These are phyloP conservation scores for Akanthomyces muscarius DNA, from an alignment of 2,329 filamentous ascomycete species.

Conservation along the genomic window DNA sequence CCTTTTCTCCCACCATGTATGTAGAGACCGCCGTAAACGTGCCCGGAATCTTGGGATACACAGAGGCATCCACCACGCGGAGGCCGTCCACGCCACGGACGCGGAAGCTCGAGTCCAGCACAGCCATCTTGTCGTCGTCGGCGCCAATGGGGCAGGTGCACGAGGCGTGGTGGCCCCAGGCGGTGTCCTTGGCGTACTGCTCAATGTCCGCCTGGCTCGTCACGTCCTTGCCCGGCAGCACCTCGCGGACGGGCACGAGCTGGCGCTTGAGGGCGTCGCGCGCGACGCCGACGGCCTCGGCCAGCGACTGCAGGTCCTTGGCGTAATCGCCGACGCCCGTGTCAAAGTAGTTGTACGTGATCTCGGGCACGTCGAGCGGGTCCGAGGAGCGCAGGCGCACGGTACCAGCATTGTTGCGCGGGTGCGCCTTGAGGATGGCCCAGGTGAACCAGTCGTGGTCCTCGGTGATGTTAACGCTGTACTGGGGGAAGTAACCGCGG, in stretches of 20 bases:
- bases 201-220: slow-evolving; percentile 20
- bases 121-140: slow-evolving; percentile 33
- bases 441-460: slow-evolving; percentile 40
- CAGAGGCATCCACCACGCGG: slow-evolving; percentile 43
- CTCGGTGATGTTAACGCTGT: slow-evolving; percentile 41
- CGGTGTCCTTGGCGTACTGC: slow-evolving; percentile 28
- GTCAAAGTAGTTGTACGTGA: slow-evolving; percentile 60
- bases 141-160: slow-evolving; percentile 32
- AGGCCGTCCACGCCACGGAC: slow-evolving; percentile 44
- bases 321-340: slow-evolving; percentile 44
- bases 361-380: slow-evolving; percentile 59
- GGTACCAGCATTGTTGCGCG: slow-evolving; percentile 57
- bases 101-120: slow-evolving; percentile 47
- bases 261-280: slow-evolving; percentile 37
- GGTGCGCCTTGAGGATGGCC: slow-evolving; percentile 55
- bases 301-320: slow-evolving; percentile 49
- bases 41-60: slow-evolving; percentile 37
- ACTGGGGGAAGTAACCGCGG: slow-evolving; percentile 54
- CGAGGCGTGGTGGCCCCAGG: slow-evolving; percentile 34
- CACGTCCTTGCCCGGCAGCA: slow-evolving; percentile 22
- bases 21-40: slow-evolving; percentile 32
- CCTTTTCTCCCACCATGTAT: slow-evolving; percentile 32
- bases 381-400: slow-evolving; percentile 58
- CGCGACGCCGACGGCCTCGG: slow-evolving; percentile 51
- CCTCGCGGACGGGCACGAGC: slow-evolving; percentile 22